A percentile compares a stretch with the other conserved stretches of the same genome.
phyloP scores from a whole-genome alignment of 345 rosid genomes.

The Eucalyptus marginata region DNA sequence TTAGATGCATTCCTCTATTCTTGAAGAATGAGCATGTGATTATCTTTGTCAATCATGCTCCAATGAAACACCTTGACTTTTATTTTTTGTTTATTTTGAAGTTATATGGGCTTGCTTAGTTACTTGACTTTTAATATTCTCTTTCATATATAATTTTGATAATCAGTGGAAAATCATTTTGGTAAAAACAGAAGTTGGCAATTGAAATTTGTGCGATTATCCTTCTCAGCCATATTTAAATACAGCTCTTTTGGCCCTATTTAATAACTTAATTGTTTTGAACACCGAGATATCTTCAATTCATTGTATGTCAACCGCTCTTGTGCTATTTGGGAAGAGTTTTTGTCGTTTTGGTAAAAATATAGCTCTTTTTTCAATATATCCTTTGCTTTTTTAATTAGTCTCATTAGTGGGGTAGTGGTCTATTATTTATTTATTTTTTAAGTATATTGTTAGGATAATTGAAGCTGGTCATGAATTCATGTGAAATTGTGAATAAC shows the following conservation, averaged over 20 bases:
- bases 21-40: no score
- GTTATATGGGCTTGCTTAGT: no score
- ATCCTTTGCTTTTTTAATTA: neutral
- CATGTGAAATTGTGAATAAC: neutral
- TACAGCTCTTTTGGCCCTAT: neutral
- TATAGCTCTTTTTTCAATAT: neutral
- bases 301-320: neutral
- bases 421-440: neutral
- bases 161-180: no score
- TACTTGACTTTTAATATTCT: no score
- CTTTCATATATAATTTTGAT: no score
- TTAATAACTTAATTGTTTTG: neutral
- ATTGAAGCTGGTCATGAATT: neutral
- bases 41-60: no score
- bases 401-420: neutral
- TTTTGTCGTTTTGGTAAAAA: neutral
- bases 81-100: no score
- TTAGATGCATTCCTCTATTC: rapidly evolving
- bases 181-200: neutral
- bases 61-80: no score
- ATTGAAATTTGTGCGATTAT: neutral
- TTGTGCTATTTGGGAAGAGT: neutral
- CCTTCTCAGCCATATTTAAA: neutral
- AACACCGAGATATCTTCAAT: no score
- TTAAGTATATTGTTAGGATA: neutral